phyloP scores from a whole-genome alignment of 129 eudicot species.

The Tagetes erecta region DNA sequence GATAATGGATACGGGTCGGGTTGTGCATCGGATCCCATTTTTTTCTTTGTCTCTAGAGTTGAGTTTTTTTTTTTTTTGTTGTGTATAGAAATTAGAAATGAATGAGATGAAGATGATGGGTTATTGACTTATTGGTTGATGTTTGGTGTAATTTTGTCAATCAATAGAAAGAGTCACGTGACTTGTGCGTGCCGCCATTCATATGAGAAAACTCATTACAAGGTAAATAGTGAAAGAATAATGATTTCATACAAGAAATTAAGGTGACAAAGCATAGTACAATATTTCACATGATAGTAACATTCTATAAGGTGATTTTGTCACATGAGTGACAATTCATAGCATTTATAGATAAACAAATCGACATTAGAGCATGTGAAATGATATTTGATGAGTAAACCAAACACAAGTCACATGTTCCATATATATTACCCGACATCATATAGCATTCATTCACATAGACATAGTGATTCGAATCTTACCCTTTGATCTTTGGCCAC shows the following conservation, averaged over 20 bases:
- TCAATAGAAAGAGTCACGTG: slow-evolving; percentile 18
- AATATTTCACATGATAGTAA: neutral
- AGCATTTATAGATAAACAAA: neutral
- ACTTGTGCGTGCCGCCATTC: slow-evolving; percentile 17
- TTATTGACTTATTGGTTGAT: neutral
- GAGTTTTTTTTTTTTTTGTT: neutral
- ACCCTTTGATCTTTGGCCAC: too few species aligned
- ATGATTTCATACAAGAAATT: neutral
- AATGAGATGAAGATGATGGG: neutral
- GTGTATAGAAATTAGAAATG: neutral
- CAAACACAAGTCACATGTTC: neutral
- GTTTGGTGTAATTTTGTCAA: neutral
- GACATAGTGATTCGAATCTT: too few species aligned
- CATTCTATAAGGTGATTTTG: neutral
- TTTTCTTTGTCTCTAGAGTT: neutral
- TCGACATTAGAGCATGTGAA: neutral
- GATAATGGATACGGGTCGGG: slow-evolving; percentile 26
- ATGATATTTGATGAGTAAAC: neutral
- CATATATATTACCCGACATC: too few species aligned
- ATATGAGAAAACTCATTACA: too few species aligned
- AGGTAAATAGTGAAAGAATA: neutral
- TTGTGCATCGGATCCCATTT: slow-evolving; percentile 41
- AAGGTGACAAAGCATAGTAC: neutral
- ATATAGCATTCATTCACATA: too few species aligned
- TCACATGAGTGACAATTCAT: neutral